These are phyloP conservation scores for Ustilago nuda DNA, from an alignment of 1,284 basidiomycete species.

Conservation along the genomic window DNA sequence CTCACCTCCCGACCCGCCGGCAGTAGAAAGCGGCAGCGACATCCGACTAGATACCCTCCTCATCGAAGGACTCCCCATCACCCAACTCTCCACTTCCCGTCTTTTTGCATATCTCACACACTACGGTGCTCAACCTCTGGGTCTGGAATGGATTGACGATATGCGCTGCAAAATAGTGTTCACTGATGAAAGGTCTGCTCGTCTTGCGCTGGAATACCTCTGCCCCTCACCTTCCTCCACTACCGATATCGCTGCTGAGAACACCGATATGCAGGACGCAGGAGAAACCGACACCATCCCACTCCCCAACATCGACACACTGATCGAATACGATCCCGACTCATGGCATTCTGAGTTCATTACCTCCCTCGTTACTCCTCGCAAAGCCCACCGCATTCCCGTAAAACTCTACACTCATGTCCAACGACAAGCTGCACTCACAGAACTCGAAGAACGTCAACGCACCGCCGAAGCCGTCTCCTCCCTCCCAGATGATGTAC, in stretches of 20 bases:
- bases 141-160: conserved; percentile 68
- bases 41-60: conserved; percentile 60
- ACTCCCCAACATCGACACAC: conserved; percentile 40
- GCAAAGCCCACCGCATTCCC: conserved; percentile 55
- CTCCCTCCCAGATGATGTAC: conserved; percentile 55
- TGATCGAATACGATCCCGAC: conserved; percentile 37
- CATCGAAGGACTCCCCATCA: conserved; percentile 64
- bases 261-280: conserved; percentile 15
- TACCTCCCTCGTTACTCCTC: conserved; percentile 45
- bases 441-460: conserved; percentile 16
- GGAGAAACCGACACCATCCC: conserved; percentile 8
- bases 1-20: conserved; percentile 34
- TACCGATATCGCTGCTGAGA: neutral
- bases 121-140: conserved; percentile 62
- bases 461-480: conserved; percentile 15
- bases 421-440: conserved; percentile 50
- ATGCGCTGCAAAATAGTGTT: conserved; percentile 65
- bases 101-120: conserved; percentile 66
- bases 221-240: conserved; percentile 27
- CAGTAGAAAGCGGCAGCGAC: conserved; percentile 51
- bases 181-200: conserved; percentile 48
- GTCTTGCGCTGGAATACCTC: conserved; percentile 57
- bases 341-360: conserved; percentile 43
- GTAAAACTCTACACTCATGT: conserved; percentile 59
- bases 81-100: conserved; percentile 66